Conservation (phyloP, 2,329 filamentous ascomycete species). For the Beauveria sp. region DNA sequence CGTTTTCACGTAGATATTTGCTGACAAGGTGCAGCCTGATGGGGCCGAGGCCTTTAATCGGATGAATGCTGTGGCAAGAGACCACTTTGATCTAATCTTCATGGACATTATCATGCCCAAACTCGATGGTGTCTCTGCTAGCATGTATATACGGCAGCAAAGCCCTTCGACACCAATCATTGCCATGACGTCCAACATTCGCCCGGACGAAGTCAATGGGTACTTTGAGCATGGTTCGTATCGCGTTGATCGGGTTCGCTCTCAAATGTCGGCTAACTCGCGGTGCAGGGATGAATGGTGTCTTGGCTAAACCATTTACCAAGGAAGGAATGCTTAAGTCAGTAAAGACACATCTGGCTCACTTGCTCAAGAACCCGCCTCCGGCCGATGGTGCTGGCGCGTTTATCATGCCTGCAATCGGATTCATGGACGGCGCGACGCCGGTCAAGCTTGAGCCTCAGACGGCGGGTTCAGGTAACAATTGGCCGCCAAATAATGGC, state of each 20-base stretch:
- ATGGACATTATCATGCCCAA: conserved; percentile 98
- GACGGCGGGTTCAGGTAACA: conserved; percentile 37
- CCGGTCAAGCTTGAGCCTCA: conserved; percentile 47
- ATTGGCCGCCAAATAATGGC: conserved; percentile 3
- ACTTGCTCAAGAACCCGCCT: conserved; percentile 64
- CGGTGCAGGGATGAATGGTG: conserved; percentile 86
- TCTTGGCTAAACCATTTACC: conserved; percentile 94
- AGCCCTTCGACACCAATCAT: conserved; percentile 79
- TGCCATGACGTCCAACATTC: conserved; percentile 97
- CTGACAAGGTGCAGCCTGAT: conserved; percentile 40
- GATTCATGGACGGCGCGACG: conserved; percentile 19
- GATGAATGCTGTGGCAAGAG: conserved; percentile 45
- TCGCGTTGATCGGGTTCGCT: background rate
- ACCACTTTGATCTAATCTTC: conserved; percentile 60
- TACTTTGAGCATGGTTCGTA: conserved; percentile 90
- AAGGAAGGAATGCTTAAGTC: conserved; percentile 77
- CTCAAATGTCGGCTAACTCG: conserved; percentile 9
- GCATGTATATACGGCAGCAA: conserved; percentile 84
- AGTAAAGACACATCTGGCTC: conserved; percentile 81
- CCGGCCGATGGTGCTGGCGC: conserved; percentile 26
- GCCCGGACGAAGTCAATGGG: conserved; percentile 91
- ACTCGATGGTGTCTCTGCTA: conserved; percentile 89
- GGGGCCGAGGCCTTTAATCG: conserved; percentile 88
- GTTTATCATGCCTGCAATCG: conserved; percentile 7
- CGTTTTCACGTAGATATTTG: background rate